Evolutionary conservation across 495 filamentous ascomycete genomes (phyloP), one percentile per base, ranked within the genome.

Genomic region (Aspergillus conjunctus): DNA sequence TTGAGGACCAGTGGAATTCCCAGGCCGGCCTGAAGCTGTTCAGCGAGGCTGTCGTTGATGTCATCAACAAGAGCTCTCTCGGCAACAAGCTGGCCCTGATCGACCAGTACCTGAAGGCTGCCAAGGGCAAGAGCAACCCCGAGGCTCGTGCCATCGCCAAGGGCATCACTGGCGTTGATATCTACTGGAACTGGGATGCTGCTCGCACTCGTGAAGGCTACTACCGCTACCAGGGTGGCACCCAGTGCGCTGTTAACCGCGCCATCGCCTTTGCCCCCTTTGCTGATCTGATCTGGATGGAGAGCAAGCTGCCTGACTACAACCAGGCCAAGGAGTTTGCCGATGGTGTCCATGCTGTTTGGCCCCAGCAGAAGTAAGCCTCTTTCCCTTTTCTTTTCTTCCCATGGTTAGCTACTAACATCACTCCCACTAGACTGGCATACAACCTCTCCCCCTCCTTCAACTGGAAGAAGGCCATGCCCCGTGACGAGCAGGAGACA

Each of bases 401-500:
- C 49, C 60, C 43, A 55, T 10, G 22, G 10, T 20, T 15, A 26
- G 17, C 41, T 6, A 45, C 64, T 64, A 60, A 68, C 62, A 39
- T 59, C 44, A n/a, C 34, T 2, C 7, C 7, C 21, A 43, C 32
- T 59, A 92, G 89, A 74, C 87, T 98, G 46, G 88, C 94, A 6
- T 98, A 98, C 80, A 98, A 98, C 79, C 87, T 98, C 54, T 97
- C 92, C 0, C 95, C 95, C 30, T 96, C 92, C 41, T 98, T 98
- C 87, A 98, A 98, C 85, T 98, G 94, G 94, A 97, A 98, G 81
- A 80, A 92, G 46, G 94, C 95, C 71, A 98, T 98, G 95, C 81
- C 90, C 30, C 85, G 88, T 63, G 81, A 87, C 48, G 95, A 98
- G 73, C 95, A 98, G 77, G 91, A 96, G 77, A 98, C 95, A 20